Percentiles rank a stretch among this genome's conserved stretches.
These are phyloP conservation scores for Agrocybe praecox DNA, from an alignment of 768 basidiomycete species.

Conservation along the genomic window DNA sequence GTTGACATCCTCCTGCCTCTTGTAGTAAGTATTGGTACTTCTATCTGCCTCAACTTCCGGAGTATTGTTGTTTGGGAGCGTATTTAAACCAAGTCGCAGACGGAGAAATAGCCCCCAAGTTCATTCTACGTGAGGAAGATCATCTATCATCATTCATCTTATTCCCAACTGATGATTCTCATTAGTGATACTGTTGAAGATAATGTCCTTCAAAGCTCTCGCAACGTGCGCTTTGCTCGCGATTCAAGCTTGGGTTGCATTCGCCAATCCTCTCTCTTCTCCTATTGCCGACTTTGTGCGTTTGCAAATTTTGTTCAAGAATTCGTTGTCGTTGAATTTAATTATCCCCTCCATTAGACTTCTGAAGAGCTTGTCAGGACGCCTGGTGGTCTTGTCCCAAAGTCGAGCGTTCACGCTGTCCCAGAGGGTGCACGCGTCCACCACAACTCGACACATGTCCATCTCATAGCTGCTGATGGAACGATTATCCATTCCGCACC, in stretches of 20 bases:
- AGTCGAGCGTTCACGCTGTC: slow-evolving; percentile 14
- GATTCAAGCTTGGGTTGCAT: not conserved
- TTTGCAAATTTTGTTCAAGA: not conserved
- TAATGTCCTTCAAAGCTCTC: not conserved
- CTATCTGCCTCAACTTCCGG: too few relatives aligned
- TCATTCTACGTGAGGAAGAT: too few relatives aligned
- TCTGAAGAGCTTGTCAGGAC: slow-evolving; percentile 13
- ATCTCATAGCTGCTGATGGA: slow-evolving; percentile 14
- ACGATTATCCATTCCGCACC: slow-evolving; percentile 15
- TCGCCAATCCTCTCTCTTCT: not conserved
- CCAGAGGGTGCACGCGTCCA: slow-evolving; percentile 17
- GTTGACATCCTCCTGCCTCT: too few relatives aligned
- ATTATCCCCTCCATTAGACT: not conserved
- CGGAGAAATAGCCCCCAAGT: too few relatives aligned
- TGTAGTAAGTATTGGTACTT: too few relatives aligned
- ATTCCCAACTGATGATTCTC: too few relatives aligned
- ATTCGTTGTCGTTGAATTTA: too few relatives aligned
- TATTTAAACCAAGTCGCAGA: too few relatives aligned
- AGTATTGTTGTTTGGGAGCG: too few relatives aligned
- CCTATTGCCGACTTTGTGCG: not conserved
- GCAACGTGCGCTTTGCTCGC: not conserved
- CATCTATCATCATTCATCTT: too few relatives aligned
- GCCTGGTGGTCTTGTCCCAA: slow-evolving; percentile 17
- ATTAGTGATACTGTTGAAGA: not conserved
- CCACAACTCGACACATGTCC: slow-evolving; percentile 12